Conservation (phyloP, 2,329 filamentous ascomycete species). For the Fusarium oligoseptatum region DNA sequence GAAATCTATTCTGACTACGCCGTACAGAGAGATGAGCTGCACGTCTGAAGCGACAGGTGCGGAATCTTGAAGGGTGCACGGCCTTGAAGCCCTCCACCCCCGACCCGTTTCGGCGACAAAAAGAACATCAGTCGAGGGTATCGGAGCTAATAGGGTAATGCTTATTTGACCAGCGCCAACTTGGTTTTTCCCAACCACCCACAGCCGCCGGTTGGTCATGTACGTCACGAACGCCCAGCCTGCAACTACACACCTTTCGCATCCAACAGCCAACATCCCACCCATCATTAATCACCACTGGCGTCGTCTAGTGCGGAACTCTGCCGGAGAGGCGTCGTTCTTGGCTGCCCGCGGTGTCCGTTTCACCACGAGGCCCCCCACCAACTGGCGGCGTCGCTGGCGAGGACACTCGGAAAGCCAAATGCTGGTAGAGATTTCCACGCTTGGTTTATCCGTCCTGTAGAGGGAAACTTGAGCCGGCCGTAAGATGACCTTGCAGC, state of each 20-base stretch:
- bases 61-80: slow-evolving; percentile 38
- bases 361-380: slow-evolving; percentile 45
- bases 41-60: slow-evolving; percentile 18
- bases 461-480: slow-evolving; percentile 29
- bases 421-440: slow-evolving; percentile 30
- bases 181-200: slow-evolving; percentile 30
- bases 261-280: slow-evolving; percentile 25
- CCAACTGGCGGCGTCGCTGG: slow-evolving; percentile 36
- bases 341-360: slow-evolving; percentile 36
- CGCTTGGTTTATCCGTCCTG: slow-evolving; percentile 4
- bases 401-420: slow-evolving; percentile 33
- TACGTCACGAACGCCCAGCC: slow-evolving; percentile 40
- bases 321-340: slow-evolving; percentile 39
- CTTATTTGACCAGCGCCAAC: slow-evolving; percentile 26
- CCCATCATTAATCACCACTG: slow-evolving; percentile 26
- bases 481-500: background rate
- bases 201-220: slow-evolving; percentile 21
- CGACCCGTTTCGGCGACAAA: slow-evolving; percentile 35
- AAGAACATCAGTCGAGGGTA: slow-evolving; percentile 33
- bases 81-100: slow-evolving; percentile 4
- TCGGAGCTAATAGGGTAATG: slow-evolving; percentile 32
- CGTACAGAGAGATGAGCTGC: slow-evolving; percentile 15
- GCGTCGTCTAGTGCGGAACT: slow-evolving; percentile 41
- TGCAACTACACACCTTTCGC: slow-evolving; percentile 16
- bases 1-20: slow-evolving; percentile 19